phyloP scores from a whole-genome alignment of 768 basidiomycete species.

The Lentinula lateritia region DNA sequence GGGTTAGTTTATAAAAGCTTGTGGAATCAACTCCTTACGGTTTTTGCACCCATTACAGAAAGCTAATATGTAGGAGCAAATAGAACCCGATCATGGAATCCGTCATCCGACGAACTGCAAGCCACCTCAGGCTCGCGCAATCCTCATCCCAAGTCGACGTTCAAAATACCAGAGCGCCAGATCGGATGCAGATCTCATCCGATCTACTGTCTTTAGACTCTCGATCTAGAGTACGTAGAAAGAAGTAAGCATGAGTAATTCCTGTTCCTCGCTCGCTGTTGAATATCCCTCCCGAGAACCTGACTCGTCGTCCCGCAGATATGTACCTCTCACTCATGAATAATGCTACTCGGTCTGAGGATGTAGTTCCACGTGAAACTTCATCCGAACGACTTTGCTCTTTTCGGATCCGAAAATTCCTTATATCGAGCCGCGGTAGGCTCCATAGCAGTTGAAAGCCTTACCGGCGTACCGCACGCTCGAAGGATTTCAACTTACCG shows the following conservation, averaged over 20 bases:
- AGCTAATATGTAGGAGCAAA: too few species aligned
- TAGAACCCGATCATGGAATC: background rate
- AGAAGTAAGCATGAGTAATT: background rate
- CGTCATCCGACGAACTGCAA: background rate
- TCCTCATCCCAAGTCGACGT: background rate
- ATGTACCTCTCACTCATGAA: background rate
- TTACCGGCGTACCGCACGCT: too few species aligned
- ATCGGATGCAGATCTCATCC: background rate
- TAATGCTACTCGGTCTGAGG: background rate
- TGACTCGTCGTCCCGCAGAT: background rate
- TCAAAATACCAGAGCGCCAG: background rate
- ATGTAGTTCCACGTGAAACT: background rate
- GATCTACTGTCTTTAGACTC: background rate
- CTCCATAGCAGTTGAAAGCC: too few species aligned
- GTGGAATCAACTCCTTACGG: background rate
- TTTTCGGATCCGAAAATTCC: too few species aligned
- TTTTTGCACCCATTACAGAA: background rate
- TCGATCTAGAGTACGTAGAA: background rate
- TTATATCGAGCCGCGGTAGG: too few species aligned
- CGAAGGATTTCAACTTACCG: too few species aligned
- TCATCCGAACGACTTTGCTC: background rate
- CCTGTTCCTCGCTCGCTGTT: background rate
- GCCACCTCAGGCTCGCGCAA: background rate
- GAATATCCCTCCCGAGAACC: background rate
- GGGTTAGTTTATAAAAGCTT: background rate